Evolutionary conservation across 2,329 filamentous ascomycete species (phyloP), one percentile per base, ranked within the genome.

Genomic region (Colletotrichum sp.): DNA sequence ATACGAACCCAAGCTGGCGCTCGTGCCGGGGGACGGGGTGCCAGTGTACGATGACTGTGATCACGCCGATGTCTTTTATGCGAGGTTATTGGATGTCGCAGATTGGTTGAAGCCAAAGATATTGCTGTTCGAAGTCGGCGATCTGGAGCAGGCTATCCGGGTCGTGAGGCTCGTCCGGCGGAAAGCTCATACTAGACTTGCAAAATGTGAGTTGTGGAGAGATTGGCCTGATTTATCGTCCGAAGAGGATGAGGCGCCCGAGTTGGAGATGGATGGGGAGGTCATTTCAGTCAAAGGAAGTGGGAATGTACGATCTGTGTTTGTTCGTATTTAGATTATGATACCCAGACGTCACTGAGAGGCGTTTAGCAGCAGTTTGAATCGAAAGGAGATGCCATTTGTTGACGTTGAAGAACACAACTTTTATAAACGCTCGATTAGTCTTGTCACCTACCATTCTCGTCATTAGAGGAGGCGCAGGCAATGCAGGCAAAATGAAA

Each of bases 1-100:
- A 61, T 95, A 92, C 82, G 97, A 99, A 84, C 97, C 97, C 5
- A 91, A 87, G 77, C 84, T 94, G 15, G 97, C 97, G 1, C 88
- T 98, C 16, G 94, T 98, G 12, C 90, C 90, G 1, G 77, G 78
- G 16, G 73, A 1, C 1, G 34, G 15, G 3, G 2, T 85, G 5
- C 78, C 81, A 13, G 68, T 78, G 12, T 83, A 85, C 6, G 30
- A 73, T 13, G 79, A 79, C 12, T 86, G 85, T 78, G 72, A 78
- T 8, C 81, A 80, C 55, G 87, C 89, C 72, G 87, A 92, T 69
- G 83, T 90, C 2, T 97, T 97, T 82, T 97, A 97, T 80, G 88
- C 89, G 4, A 87, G 89, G 8, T 84, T 97, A 2, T 82, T 96
- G 2, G 83, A 89, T 0, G 83, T 94, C 12, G 91, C 91, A 0